phyloP scores from a whole-genome alignment of 768 basidiomycete species.

The Psilocybe tampanensis region DNA sequence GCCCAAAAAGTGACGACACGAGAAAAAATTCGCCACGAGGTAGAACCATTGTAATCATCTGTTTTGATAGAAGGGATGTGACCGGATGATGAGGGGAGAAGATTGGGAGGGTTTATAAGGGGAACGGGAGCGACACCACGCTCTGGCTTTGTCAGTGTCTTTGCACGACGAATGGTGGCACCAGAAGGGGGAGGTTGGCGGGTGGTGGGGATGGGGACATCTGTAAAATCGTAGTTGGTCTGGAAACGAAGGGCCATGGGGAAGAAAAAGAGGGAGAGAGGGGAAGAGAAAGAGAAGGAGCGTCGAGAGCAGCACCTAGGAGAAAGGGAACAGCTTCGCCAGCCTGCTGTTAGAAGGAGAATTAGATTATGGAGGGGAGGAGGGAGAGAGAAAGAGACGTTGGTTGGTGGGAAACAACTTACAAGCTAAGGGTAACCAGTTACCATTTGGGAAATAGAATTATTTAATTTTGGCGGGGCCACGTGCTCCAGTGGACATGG shows the following conservation, averaged over 20 bases:
- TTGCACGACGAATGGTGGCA: conserved; percentile 79
- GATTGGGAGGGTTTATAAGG: conserved; percentile 81
- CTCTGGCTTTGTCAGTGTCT: conserved; percentile 96
- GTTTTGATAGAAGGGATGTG: conserved; percentile 24
- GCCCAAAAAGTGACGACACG: conserved; percentile 89
- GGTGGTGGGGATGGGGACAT: conserved; percentile 71
- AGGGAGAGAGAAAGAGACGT: conserved; percentile 23
- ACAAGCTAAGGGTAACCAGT: too few species aligned
- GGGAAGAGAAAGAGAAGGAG: conserved; percentile 21
- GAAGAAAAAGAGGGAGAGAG: conserved; percentile 31
- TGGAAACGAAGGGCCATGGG: conserved; percentile 60
- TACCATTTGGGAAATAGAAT: neutral
- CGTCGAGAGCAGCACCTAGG: conserved; percentile 22
- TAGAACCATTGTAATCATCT: conserved; percentile 46
- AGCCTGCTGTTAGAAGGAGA: conserved; percentile 24
- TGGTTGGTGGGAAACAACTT: conserved; percentile 21
- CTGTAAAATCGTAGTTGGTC: conserved; percentile 52
- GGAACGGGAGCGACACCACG: conserved; percentile 92
- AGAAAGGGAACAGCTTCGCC: conserved; percentile 16
- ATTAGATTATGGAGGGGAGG: conserved; percentile 9
- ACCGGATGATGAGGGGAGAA: conserved; percentile 36
- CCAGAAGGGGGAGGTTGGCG: conserved; percentile 55
- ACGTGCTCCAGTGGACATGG: conserved; percentile 9
- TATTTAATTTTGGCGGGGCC: conserved; percentile 10
- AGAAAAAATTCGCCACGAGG: conserved; percentile 84